Conservation (phyloP, 2,329 filamentous ascomycete species). For the Blumeriella jaapii region DNA sequence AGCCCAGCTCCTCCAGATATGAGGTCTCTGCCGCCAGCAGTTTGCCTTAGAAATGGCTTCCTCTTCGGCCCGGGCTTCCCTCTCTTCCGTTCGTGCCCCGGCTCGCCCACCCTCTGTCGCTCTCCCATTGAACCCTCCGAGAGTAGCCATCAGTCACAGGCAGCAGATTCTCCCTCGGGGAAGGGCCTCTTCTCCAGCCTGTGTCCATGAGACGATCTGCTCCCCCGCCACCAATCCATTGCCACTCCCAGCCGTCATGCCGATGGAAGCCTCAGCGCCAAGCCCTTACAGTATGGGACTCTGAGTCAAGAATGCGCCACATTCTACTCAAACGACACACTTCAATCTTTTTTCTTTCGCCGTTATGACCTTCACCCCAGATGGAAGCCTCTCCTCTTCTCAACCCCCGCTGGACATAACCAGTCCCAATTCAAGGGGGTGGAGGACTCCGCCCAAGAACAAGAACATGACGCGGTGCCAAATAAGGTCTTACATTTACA, state of each 20-base stretch:
- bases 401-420: constrained; percentile 93
- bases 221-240: constrained; percentile 88
- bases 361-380: constrained; percentile 90
- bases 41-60: constrained; percentile 40
- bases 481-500: constrained; percentile 99
- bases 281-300: constrained; percentile 46
- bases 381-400: constrained; percentile 83
- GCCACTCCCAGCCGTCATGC: constrained; percentile 90
- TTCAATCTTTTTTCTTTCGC: constrained; percentile 92
- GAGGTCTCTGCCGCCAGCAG: constrained; percentile 51
- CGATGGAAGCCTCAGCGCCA: constrained; percentile 80
- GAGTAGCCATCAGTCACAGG: constrained; percentile 78
- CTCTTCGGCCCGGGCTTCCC: constrained; percentile 73
- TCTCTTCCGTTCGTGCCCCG: constrained; percentile 86
- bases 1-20: constrained; percentile 87
- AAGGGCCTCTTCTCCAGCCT: constrained; percentile 48
- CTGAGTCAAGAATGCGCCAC: constrained; percentile 69
- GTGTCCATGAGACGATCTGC: constrained; percentile 70
- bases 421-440: constrained; percentile 59
- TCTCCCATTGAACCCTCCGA: constrained; percentile 91
- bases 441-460: constrained; percentile 49
- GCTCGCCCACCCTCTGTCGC: constrained; percentile 83
- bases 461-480: constrained; percentile 72
- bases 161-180: constrained; percentile 87
- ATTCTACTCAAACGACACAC: constrained; percentile 94